Conservation (phyloP, 1,139 yeast species). For the Kodamaea derodonti region DNA sequence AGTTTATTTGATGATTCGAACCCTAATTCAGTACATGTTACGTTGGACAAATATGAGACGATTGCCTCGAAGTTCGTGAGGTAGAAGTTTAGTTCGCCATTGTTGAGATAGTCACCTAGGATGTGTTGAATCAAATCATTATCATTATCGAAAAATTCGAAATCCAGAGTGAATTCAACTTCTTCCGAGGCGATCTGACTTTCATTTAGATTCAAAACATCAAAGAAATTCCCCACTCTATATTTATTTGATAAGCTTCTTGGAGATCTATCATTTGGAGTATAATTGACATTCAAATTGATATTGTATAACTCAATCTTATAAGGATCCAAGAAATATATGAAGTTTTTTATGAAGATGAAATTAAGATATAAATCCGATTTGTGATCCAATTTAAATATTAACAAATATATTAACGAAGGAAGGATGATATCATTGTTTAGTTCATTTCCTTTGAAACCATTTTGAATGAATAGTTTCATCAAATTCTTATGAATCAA, state of each 20-base stretch:
- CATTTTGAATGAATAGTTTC: slow-evolving; percentile 15
- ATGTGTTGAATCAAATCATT: slow-evolving; percentile 27
- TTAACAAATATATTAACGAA: slow-evolving; percentile 33
- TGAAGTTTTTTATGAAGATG: slow-evolving; percentile 35
- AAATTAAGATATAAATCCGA: slow-evolving; percentile 35
- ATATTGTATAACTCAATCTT: slow-evolving; percentile 19
- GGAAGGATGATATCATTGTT: slow-evolving; percentile 42
- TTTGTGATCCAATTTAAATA: slow-evolving; percentile 19
- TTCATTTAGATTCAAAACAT: slow-evolving; percentile 30
- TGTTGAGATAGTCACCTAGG: slow-evolving; percentile 28
- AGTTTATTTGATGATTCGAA: slow-evolving; percentile 5
- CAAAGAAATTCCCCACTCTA: slow-evolving; percentile 21
- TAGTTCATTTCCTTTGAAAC: slow-evolving; percentile 19
- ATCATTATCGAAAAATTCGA: slow-evolving; percentile 28
- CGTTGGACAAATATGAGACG: slow-evolving; percentile 34
- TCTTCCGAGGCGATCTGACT: slow-evolving; percentile 1
- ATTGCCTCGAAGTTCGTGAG: slow-evolving; percentile 45
- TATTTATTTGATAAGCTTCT: slow-evolving; percentile 13
- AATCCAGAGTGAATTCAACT: slow-evolving; percentile 10
- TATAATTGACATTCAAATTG: slow-evolving; percentile 14
- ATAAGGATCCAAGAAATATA: slow-evolving; percentile 33
- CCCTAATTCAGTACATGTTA: slow-evolving; percentile 30
- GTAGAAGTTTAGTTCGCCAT: slow-evolving; percentile 38
- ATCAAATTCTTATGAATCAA: slow-evolving; percentile 32
- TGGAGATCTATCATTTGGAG: slow-evolving; percentile 18